Conservation (phyloP, 2,329 filamentous ascomycete genomes). For the Epichloe glyceriae region DNA sequence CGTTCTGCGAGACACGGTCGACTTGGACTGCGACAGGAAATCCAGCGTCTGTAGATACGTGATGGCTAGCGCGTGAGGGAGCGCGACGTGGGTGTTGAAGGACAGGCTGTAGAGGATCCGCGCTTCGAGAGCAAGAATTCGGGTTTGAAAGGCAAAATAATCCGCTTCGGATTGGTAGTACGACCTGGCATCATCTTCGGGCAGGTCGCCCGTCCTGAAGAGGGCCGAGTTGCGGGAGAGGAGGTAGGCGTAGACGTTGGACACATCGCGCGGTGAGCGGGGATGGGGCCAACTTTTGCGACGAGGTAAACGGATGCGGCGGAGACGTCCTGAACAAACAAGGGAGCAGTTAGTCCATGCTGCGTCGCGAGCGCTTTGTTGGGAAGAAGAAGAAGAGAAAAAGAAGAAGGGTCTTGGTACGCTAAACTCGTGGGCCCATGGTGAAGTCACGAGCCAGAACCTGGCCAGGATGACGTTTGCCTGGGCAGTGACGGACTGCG, state of each 20-base stretch:
- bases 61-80: conserved; percentile 76
- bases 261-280: conserved; percentile 63
- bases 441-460: conserved; percentile 56
- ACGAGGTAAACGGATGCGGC: conserved; percentile 70
- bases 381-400: neutral
- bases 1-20: conserved; percentile 48
- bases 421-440: conserved; percentile 45
- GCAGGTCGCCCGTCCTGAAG: conserved; percentile 26
- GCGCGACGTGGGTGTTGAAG: conserved; percentile 73
- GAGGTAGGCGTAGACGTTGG: conserved; percentile 78
- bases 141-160: conserved; percentile 51
- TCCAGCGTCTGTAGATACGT: conserved; percentile 89
- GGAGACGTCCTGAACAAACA: conserved; percentile 52
- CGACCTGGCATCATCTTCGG: conserved; percentile 30
- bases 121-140: conserved; percentile 62
- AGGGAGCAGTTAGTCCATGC: neutral
- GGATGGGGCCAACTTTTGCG: conserved; percentile 67
- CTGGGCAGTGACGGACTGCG: conserved; percentile 75
- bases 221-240: conserved; percentile 47
- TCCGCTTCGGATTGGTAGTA: conserved; percentile 63
- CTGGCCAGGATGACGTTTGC: conserved; percentile 72
- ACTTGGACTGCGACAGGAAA: conserved; percentile 35
- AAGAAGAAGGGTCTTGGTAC: conserved; percentile 17
- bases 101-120: conserved; percentile 62
- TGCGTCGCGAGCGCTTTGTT: neutral